Conservation (phyloP, 306 rosid species). For the Gynostemma pentaphyllum region DNA sequence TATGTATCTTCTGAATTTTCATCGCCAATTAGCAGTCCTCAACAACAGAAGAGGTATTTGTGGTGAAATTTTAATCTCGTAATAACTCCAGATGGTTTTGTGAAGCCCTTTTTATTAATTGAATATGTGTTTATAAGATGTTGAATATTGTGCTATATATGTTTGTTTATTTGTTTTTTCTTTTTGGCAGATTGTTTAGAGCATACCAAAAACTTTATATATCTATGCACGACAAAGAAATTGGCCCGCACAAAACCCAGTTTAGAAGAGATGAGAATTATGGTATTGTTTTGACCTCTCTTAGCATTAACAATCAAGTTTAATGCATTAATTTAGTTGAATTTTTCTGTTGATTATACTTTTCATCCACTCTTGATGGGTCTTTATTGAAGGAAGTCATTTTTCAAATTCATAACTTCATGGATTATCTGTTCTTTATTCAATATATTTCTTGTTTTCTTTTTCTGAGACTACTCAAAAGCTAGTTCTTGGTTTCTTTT, state of each 20-base stretch:
- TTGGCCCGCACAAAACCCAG: conserved; percentile 86
- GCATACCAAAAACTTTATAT: conserved; percentile 76
- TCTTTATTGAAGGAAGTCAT: background rate
- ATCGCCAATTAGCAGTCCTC: conserved; percentile 50
- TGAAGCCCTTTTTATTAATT: background rate
- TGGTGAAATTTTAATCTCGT: background rate
- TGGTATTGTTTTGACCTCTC: conserved; percentile 34
- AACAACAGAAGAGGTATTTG: conserved; percentile 69
- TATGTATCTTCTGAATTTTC: conserved; percentile 89
- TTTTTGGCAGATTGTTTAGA: conserved; percentile 56
- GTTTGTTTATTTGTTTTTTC: conserved; percentile 8
- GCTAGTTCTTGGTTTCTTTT: too few species aligned
- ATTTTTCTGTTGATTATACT: background rate
- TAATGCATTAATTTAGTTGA: background rate
- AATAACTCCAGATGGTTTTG: background rate
- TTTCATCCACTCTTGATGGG: background rate
- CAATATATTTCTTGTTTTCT: background rate
- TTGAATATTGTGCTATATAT: background rate
- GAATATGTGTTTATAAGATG: background rate
- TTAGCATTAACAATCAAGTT: background rate
- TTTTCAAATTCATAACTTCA: background rate
- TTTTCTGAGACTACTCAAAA: too few species aligned
- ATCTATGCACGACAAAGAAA: conserved; percentile 83
- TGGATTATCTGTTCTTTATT: background rate
- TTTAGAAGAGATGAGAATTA: conserved; percentile 87